Base-by-base conservation (phyloP, 2,329 filamentous ascomycete species). In the Epichloe sp. region DNA sequence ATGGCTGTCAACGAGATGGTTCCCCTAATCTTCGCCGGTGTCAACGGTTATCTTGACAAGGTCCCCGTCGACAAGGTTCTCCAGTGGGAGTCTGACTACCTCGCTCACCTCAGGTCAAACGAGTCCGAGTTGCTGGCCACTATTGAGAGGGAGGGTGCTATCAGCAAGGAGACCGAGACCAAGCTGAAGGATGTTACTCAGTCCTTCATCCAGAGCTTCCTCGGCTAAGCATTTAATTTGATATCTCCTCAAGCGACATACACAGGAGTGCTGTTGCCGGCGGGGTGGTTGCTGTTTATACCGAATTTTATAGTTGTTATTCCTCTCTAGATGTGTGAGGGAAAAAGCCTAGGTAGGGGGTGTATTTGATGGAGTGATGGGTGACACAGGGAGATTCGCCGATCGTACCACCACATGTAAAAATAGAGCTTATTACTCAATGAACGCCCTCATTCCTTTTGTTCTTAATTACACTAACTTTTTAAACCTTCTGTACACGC, bases 1-100 rank as follows among this genome's bases (percentile, higher is more conserved):
- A 96, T 96, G 90, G 87, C 88, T 63, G 91, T 97, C 70, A 93
- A 94, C 80, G 91, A 98, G 80, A 97, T 97, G 91, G 93, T 98
- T 78, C 93, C 62, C 84, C 84, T 98, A 63, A 97, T 98, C 81
- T 98, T 82, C 76, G 91, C 93, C 61, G 93, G 93, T 94, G 88
- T 98, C 77, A 97, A 97, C 77, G 93, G 93, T 79, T 77, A 80
- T 76, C 84, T 98, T 62, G 93, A 98, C 78, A 68, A 58, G 63
- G 79, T 98, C 60, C 93, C 93, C 58, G 93, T 97, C 68, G 70
- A 59, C 82, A 95, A 91, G 85, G 86, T 98, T 63, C 82, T 93
- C 58, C 72, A 82, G 71, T 98, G 91, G 89, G 93, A 98, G 81
- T 63, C 84, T 65, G 91, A 97, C 76, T 94, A 95, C 85, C 78